Evolutionary conservation across 345 rosid species (phyloP).

Genomic region (Firmiana major): DNA sequence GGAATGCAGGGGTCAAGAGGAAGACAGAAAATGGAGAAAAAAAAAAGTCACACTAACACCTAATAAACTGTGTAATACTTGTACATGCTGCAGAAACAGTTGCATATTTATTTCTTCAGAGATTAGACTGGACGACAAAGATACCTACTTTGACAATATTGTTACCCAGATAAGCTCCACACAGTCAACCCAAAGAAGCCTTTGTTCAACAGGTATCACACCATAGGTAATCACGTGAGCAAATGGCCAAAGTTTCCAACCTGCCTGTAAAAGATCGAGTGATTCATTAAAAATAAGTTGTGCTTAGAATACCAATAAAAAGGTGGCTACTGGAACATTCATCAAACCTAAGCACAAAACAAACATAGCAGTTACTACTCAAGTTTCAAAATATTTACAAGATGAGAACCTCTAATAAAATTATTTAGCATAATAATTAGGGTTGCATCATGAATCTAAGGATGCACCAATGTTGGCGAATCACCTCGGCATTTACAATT

Average conservation of each 20-base stretch:
- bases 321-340: neutral
- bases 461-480: neutral
- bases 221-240: slow-evolving; percentile 87
- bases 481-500: too few species aligned
- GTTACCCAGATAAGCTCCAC: slow-evolving; percentile 95
- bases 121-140: neutral
- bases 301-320: neutral
- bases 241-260: slow-evolving; percentile 97
- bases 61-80: neutral
- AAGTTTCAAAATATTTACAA: neutral
- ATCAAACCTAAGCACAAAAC: neutral
- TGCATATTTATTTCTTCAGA: neutral
- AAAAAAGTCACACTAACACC: too few species aligned
- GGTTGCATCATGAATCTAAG: neutral
- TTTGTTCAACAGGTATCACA: slow-evolving; percentile 71
- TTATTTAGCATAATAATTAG: neutral
- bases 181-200: slow-evolving; percentile 97
- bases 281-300: neutral
- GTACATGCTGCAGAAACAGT: neutral
- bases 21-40: neutral
- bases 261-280: slow-evolving; percentile 46
- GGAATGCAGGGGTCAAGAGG: neutral
- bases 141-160: slow-evolving; percentile 73
- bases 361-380: neutral
- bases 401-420: neutral